These are phyloP conservation scores for Bromus sterilis DNA, from an alignment of 176 grass and related monocot species.

Conservation along the genomic window DNA sequence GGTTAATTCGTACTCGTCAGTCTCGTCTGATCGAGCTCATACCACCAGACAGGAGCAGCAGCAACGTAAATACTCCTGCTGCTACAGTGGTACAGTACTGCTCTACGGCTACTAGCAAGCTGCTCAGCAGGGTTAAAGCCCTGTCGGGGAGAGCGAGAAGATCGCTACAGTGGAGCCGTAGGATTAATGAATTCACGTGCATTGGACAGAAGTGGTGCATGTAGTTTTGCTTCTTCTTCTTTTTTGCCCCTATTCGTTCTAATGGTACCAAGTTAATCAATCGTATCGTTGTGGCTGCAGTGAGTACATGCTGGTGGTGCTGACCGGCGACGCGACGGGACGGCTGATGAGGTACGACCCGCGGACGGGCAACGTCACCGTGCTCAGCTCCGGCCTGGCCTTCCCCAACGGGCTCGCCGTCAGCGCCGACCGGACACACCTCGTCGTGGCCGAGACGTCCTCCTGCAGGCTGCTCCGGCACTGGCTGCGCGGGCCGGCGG, in stretches of 20 bases:
- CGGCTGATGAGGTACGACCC: slow-evolving; percentile 58
- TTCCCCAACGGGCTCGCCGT: slow-evolving; percentile 75
- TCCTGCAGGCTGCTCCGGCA: slow-evolving; percentile 51
- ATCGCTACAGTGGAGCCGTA: not conserved
- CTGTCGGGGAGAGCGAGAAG: not conserved
- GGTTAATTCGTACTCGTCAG: not conserved
- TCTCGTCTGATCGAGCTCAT: not conserved
- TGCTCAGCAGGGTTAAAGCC: not conserved
- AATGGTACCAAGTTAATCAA: too few species aligned
- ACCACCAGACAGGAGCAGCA: not conserved
- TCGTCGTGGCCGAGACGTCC: slow-evolving; percentile 52
- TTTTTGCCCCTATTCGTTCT: too few species aligned
- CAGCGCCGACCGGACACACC: slow-evolving; percentile 53
- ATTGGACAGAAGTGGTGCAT: not conserved
- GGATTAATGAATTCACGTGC: not conserved
- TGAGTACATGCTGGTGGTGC: slow-evolving; percentile 41
- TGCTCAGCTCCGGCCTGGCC: slow-evolving; percentile 40
- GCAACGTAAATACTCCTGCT: not conserved
- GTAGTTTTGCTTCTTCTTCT: not conserved
- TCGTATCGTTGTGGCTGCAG: slow-evolving; percentile 36
- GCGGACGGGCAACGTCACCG: slow-evolving; percentile 22
- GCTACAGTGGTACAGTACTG: too few species aligned
- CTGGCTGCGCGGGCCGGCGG: slow-evolving; percentile 46
- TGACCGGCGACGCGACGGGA: slow-evolving; percentile 55
- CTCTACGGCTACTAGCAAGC: not conserved